phyloP scores from a whole-genome alignment of 164 flowering plant species.

The Berberis vulgaris region DNA sequence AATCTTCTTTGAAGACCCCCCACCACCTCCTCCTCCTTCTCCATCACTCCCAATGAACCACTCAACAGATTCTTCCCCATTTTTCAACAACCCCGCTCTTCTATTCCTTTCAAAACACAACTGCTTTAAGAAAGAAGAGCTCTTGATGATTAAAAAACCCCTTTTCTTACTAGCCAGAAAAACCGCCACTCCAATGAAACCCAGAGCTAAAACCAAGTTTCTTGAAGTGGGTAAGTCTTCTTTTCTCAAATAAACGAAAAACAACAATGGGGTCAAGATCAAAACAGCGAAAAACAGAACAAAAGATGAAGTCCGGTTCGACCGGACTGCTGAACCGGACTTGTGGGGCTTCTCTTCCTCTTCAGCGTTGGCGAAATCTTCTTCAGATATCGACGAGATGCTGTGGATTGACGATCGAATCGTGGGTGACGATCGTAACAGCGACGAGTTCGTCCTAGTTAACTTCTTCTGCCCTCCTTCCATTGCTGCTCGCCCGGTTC shows the following conservation, averaged over 20 bases:
- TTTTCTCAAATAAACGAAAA: conserved; percentile 28
- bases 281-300: conserved; percentile 23
- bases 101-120: conserved; percentile 7
- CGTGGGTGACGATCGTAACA: conserved; percentile 70
- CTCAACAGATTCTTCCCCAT: conserved; percentile 37
- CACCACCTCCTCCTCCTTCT: neutral
- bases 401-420: conserved; percentile 74
- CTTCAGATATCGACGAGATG: conserved; percentile 35
- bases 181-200: conserved; percentile 50
- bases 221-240: conserved; percentile 54
- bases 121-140: neutral
- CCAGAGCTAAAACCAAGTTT: conserved; percentile 46
- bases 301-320: conserved; percentile 13
- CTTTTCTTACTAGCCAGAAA: conserved; percentile 39
- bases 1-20: conserved; percentile 2
- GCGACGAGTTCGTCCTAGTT: conserved; percentile 66
- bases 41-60: conserved; percentile 61
- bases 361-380: conserved; percentile 27
- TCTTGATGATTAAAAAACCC: conserved; percentile 16
- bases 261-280: conserved; percentile 18
- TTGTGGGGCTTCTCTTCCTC: conserved; percentile 28
- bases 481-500: no score
- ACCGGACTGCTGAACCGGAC: conserved; percentile 10
- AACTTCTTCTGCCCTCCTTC: conserved; percentile 47
- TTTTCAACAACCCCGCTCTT: conserved; percentile 16